Evolutionary conservation across 2,329 filamentous ascomycete genomes (phyloP).

Genomic region (Monascus ruber): DNA sequence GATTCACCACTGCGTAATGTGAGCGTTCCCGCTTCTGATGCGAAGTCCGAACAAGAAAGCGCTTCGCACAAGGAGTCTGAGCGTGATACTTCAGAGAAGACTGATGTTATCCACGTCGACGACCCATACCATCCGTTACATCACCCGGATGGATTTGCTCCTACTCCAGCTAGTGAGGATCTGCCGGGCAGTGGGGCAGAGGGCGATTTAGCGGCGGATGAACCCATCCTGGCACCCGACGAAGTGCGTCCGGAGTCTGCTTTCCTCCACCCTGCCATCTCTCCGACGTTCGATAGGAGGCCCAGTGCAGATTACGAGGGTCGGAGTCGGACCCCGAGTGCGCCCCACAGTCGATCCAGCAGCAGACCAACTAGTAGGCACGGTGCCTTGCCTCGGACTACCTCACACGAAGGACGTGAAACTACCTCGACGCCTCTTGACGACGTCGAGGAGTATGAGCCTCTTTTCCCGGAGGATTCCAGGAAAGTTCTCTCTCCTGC

Average conservation of each 20-base stretch:
- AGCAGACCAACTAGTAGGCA: conserved; percentile 55
- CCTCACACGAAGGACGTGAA: conserved; percentile 42
- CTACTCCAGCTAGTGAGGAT: conserved; percentile 40
- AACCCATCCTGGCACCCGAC: conserved; percentile 80
- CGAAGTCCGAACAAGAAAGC: conserved; percentile 17
- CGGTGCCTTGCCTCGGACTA: conserved; percentile 45
- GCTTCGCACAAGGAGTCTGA: background rate
- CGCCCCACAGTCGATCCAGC: conserved; percentile 51
- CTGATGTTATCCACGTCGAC: conserved; percentile 62
- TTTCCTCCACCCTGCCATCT: conserved; percentile 67
- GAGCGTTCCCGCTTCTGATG: conserved; percentile 39
- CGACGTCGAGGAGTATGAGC: conserved; percentile 88
- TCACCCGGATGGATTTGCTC: conserved; percentile 39
- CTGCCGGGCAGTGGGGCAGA: conserved; percentile 34
- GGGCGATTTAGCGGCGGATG: conserved; percentile 48
- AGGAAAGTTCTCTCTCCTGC: conserved; percentile 43
- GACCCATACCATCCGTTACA: conserved; percentile 42
- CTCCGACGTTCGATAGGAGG: conserved; percentile 56
- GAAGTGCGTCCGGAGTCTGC: conserved; percentile 62
- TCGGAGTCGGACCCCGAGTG: conserved; percentile 42
- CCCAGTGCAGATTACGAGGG: conserved; percentile 44
- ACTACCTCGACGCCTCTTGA: conserved; percentile 59
- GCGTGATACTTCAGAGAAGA: conserved; percentile 6
- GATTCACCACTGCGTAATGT: conserved; percentile 44
- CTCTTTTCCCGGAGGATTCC: conserved; percentile 70